Evolutionary conservation across 306 rosid genomes (phyloP), one percentile per base, ranked within the genome.

Genomic region (Rubus parviflorus): DNA sequence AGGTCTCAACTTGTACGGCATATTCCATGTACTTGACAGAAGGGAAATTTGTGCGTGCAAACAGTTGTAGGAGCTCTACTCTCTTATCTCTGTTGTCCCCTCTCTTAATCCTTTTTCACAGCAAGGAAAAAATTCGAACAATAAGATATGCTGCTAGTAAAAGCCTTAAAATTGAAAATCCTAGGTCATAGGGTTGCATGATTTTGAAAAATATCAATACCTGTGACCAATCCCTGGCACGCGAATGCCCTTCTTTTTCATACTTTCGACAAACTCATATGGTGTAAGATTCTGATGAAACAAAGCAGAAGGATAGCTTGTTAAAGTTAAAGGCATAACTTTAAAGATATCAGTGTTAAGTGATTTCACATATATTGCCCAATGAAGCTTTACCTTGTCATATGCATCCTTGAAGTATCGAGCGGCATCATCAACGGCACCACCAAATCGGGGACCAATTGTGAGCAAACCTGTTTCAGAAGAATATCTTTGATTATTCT

Each of bases 191-290:
- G 17, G 23, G 52, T 42, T 51, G 41, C 20, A 75, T n/a, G 8
- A 35, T 20, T 64, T 68, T 38, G 30, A 43, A 67, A 51, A 70
- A 20, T 38, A 20, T 53, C 30, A 45, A 17, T 86, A 96, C 99
- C 99, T 91, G 83, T 96, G 99, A 77, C 99, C 99, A 80, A 96
- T 96, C 86, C 99, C 99, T 63, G 98, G 98, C 82, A 93, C 99
- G 45, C 96, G 98, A 75, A 93, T 91, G 79, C 99, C 99, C 86
- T 87, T 96, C 92, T 93, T 93, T 81, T 96, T 96, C 99, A 96
- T 96, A 64, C 88, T 63, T 84, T 96, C 98, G 25, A 96, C 99
- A 57, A 91, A 96, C 82, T 96, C 99, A 19, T 96, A 96, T 54
- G 99, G 97, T 30, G 94, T 85, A 75, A 92, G 97, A 67, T 80